phyloP scores from a whole-genome alignment of 2,329 filamentous ascomycete species.

The Boeremia exigua region DNA sequence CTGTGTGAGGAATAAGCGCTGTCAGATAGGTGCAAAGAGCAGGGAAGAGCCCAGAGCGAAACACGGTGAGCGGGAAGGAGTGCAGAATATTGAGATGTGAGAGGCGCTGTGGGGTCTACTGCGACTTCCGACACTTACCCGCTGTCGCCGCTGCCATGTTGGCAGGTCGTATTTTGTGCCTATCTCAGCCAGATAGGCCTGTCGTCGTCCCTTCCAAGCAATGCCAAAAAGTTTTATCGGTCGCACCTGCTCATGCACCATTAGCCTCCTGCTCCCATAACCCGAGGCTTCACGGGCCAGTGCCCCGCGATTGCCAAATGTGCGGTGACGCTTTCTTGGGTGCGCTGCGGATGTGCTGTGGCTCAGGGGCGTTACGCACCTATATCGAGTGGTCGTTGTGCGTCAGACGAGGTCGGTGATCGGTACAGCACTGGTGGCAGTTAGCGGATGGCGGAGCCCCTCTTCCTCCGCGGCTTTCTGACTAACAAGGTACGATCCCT shows the following conservation, averaged over 20 bases:
- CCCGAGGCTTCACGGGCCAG: conserved; percentile 1
- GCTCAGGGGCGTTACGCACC: conserved; percentile 35
- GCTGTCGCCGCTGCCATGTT: conserved; percentile 51
- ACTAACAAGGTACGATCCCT: conserved; percentile 33
- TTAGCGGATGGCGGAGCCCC: conserved; percentile 44
- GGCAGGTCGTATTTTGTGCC: conserved; percentile 32
- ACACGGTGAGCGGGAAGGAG: conserved; percentile 24
- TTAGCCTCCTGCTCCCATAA: conserved; percentile 21
- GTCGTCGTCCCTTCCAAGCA: conserved; percentile 10
- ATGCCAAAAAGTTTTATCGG: conserved; percentile 16
- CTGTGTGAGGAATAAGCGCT: conserved; percentile 42
- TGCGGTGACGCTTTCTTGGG: not conserved
- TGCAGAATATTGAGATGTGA: conserved; percentile 28
- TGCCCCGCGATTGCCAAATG: conserved; percentile 2
- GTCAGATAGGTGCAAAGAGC: conserved; percentile 43
- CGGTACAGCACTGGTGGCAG: conserved; percentile 37
- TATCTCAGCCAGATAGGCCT: conserved; percentile 19
- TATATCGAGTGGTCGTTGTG: conserved; percentile 38
- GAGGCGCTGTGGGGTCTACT: conserved; percentile 30
- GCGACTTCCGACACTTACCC: conserved; percentile 43
- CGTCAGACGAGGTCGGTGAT: conserved; percentile 29
- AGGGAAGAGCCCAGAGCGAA: conserved; percentile 28
- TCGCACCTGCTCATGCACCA: conserved; percentile 23
- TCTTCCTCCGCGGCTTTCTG: conserved; percentile 30
- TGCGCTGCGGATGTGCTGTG: conserved; percentile 12